Evolutionary conservation across 2,329 filamentous ascomycete species (phyloP).

Genomic region (Aspergillus luchuensis): DNA sequence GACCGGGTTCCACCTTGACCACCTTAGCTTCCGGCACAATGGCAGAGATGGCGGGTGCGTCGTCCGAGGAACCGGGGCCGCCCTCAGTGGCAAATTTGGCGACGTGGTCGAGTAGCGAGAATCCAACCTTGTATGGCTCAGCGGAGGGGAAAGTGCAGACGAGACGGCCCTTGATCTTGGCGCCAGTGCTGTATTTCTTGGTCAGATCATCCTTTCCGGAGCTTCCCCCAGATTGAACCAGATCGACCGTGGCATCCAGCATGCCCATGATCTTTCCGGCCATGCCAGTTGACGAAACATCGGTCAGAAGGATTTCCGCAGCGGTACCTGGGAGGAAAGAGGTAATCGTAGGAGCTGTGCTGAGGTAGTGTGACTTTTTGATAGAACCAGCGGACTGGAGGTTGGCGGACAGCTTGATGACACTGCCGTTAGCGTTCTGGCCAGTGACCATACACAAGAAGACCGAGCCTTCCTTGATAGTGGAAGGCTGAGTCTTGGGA

Average conservation of each 20-base stretch:
- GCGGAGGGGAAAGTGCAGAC: constrained; percentile 82
- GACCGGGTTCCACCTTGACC: constrained; percentile 73
- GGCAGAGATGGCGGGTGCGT: constrained; percentile 59
- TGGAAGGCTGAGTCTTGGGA: constrained; percentile 62
- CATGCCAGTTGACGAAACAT: constrained; percentile 73
- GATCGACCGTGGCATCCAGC: constrained; percentile 85
- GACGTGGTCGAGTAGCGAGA: constrained; percentile 87
- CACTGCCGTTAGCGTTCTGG: constrained; percentile 74
- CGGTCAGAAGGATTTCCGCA: constrained; percentile 79
- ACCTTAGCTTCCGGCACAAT: constrained; percentile 77
- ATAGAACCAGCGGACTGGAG: constrained; percentile 68
- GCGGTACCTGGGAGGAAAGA: constrained; percentile 89
- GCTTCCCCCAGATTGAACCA: constrained; percentile 81
- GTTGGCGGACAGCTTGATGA: constrained; percentile 81
- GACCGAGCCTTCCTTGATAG: constrained; percentile 79
- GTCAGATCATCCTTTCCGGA: constrained; percentile 69
- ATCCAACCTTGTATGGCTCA: constrained; percentile 78
- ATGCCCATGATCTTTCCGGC: constrained; percentile 89
- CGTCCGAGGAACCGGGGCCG: constrained; percentile 47
- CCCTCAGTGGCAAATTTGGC: constrained; percentile 57
- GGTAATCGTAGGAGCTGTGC: constrained; percentile 81
- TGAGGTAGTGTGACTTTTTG: constrained; percentile 66
- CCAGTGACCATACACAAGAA: constrained; percentile 80
- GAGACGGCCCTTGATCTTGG: constrained; percentile 81
- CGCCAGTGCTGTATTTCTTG: constrained; percentile 77